Base-by-base conservation (phyloP, 352 stramenopile species). In the Phytophthora meadii region DNA sequence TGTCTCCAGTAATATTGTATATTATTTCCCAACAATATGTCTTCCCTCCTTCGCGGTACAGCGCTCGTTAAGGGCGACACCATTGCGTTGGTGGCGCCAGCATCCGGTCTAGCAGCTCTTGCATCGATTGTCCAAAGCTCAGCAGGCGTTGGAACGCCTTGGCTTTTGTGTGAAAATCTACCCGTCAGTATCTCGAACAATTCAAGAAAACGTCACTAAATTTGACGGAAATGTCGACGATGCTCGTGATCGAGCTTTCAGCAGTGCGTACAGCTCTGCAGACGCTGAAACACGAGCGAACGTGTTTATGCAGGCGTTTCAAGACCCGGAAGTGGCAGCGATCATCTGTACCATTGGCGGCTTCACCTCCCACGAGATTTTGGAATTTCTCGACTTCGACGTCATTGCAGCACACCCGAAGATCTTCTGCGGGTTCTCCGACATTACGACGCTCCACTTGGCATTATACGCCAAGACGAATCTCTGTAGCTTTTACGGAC, bases 361-460 rank as follows among this genome's bases (percentile, higher is more conserved):
- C 2, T 72, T 87, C 37, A 89, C 79, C 25, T 84, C 68, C 17
- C 80, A 91, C 54, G 80, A 89, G 52, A 27, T 89, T 5, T 61
- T 91, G 28, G 79, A 88, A 54, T 79, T 79, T 54, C 72, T 91
- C 22, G 75, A 89, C 67, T 88, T 89, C 61, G 67, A 74, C 7
- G 39, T 39, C 6, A 80, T 88, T 47, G 65, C 71, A 27, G 45
- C 54, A 2, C 39, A 87, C 56, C 76, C 80, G 1, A 89, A 71
- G 55, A 76, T 88, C 61, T 87, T 89, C 56, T 74, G 70, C 28
- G 82, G 79, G 11, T 87, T 76, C 65, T 91, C 74, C 9, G 78
- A 91, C 54, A 79, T 87, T 56, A 89, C 82, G 57, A 84, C 82
- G 45, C 55, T 91, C 34, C 80, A 89, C 65, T 61, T 83, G 4